Conservation (phyloP, 306 rosid species). For the Cajanus cajan region DNA sequence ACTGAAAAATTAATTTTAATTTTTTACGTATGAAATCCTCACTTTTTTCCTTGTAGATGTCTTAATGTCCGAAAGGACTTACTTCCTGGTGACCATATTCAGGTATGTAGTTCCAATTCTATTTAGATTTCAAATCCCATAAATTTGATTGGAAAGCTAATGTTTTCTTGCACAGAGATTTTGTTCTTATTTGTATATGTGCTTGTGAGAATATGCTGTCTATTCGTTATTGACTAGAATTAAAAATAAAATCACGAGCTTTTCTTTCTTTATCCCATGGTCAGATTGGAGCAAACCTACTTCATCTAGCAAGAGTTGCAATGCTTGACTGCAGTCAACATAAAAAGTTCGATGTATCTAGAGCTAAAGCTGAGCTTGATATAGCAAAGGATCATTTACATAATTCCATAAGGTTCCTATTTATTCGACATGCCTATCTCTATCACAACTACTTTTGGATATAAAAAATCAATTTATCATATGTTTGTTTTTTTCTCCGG, state of each 20-base stretch:
- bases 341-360: conserved; percentile 42
- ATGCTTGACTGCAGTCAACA: conserved; percentile 50
- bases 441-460: conserved; percentile 15
- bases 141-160: conserved; percentile 12
- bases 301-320: conserved; percentile 68
- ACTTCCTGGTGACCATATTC: conserved; percentile 68
- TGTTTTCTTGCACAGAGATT: conserved; percentile 3
- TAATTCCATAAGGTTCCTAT: conserved; percentile 63
- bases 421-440: conserved; percentile 6
- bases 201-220: conserved; percentile 15
- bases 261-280: conserved; percentile 24
- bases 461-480: not conserved
- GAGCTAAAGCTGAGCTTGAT: conserved; percentile 57
- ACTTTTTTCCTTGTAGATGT: conserved; percentile 48
- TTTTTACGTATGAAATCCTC: conserved; percentile 8
- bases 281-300: conserved; percentile 81
- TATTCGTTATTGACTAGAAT: not conserved
- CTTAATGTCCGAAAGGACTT: conserved; percentile 63
- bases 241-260: not conserved
- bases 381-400: conserved; percentile 52
- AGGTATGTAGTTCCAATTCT: conserved; percentile 46
- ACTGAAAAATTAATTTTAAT: conserved; percentile 4
- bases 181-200: conserved; percentile 1
- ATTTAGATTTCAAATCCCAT: conserved; percentile 15
- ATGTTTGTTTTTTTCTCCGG: not conserved